A percentile compares a stretch with the other conserved stretches of the same genome.
These are phyloP conservation scores for Aspergillus costaricaensis DNA, from an alignment of 2,329 filamentous ascomycete genomes.

Conservation along the genomic window DNA sequence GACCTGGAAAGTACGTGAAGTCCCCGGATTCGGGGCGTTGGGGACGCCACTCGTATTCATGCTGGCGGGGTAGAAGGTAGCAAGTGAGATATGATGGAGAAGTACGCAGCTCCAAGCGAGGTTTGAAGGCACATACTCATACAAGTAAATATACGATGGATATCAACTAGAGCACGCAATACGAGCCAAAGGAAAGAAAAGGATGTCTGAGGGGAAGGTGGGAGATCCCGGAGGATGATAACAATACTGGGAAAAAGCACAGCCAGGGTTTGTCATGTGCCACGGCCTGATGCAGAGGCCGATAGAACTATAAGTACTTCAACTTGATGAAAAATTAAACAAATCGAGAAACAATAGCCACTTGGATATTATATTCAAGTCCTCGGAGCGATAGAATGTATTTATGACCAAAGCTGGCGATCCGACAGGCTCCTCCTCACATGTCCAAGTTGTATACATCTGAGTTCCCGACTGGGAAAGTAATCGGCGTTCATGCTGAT, in stretches of 20 bases:
- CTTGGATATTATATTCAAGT: neutral
- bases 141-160: neutral
- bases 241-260: neutral
- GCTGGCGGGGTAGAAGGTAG: neutral
- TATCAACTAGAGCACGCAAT: too few species aligned
- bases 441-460: neutral
- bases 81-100: neutral
- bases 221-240: neutral
- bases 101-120: neutral
- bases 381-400: neutral
- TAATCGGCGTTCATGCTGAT: neutral
- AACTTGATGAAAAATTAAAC: too few species aligned
- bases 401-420: neutral
- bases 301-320: neutral
- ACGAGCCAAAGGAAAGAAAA: too few species aligned
- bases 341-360: too few species aligned
- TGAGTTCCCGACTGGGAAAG: neutral
- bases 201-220: neutral
- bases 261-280: neutral
- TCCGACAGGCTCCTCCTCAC: neutral
- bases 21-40: neutral
- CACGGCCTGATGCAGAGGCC: neutral
- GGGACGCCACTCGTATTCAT: neutral
- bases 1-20: neutral
- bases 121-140: neutral